Base-by-base conservation (phyloP, 495 filamentous ascomycete species). In the Lepidopterella palustris region DNA sequence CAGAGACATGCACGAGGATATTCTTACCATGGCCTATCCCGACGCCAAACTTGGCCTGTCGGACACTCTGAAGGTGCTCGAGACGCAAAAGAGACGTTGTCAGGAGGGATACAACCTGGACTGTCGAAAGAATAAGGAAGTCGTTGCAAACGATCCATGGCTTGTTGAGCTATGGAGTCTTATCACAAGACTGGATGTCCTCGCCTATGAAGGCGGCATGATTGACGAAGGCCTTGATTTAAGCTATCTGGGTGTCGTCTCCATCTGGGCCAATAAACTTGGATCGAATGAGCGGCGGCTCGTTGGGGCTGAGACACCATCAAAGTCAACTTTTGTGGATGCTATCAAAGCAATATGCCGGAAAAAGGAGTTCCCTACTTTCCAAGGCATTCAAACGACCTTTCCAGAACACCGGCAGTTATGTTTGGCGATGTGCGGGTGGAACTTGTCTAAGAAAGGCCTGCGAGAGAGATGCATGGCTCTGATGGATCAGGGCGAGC, bases 21-120 rank as follows among this genome's bases (percentile, higher is more conserved):
- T 68, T 6, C 63, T 72, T 21, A 64, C 51, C 25, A 26, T 73
- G 79, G 66, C 73, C 72, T 59, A 62, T 75, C 52, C 71, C 69
- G 67, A 77, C 71, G 50, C 60, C 26, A 63, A 60, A 40, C 32
- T 63, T 5, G 24, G 50, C 28, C 32, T 70, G 15, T 18, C 51
- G 21, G 68, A 70, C 29, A 54, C 53, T 29, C 57, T 68, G 10
- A 68, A 63, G 48, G 11, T 60, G 3, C 57, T 67, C 9, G 55
- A 63, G 25, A 60, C 82, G 20, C 82, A 64, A 54, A 74, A 73
- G 64, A 74, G 71, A 55, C 80, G 78, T 51, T 84, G 87, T 56
- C 79, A 79, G 57, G 84, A 87, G 68, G 87, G 88, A 0, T 97
- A 97, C 68, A 74, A 88, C 0, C 90, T 95, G 64, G 80, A 96